Conservation (phyloP, 2,329 filamentous ascomycete species). For the Fusarium avenaceum region DNA sequence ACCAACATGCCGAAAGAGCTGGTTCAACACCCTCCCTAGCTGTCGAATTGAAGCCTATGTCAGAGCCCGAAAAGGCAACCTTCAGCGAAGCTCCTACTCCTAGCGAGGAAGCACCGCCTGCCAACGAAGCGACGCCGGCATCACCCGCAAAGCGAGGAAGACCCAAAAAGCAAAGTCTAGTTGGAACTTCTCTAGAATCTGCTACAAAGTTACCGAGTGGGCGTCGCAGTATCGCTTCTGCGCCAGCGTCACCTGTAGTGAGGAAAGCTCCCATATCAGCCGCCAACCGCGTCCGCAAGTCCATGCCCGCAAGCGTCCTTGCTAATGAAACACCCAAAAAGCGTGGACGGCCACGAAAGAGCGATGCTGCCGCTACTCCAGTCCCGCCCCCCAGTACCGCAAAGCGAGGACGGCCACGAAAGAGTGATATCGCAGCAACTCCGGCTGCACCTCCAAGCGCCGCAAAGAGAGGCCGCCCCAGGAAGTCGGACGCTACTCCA, state of each 20-base stretch:
- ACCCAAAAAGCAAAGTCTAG: slow-evolving; percentile 31
- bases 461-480: slow-evolving; percentile 43
- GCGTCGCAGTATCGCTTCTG: slow-evolving; percentile 31
- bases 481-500: slow-evolving; percentile 39
- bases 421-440: slow-evolving; percentile 40
- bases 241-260: slow-evolving; percentile 29
- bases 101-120: slow-evolving; percentile 1
- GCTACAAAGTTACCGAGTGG: slow-evolving; percentile 23
- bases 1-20: slow-evolving; percentile 18
- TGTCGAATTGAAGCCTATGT: slow-evolving; percentile 30
- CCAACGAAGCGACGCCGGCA: slow-evolving; percentile 2
- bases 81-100: slow-evolving; percentile 19
- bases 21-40: slow-evolving; percentile 33
- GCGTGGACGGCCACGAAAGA: slow-evolving; percentile 43
- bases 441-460: slow-evolving; percentile 27
- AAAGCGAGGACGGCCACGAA: slow-evolving; percentile 45
- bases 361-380: slow-evolving; percentile 32
- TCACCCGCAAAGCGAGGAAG: slow-evolving; percentile 29
- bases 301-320: slow-evolving; percentile 40
- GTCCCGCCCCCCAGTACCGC: slow-evolving; percentile 10
- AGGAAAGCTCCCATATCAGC: slow-evolving; percentile 25
- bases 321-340: slow-evolving; percentile 40
- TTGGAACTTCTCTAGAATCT: slow-evolving; percentile 12
- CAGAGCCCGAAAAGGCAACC: slow-evolving; percentile 34
- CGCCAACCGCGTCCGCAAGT: slow-evolving; percentile 37